A percentile compares a stretch with the other conserved stretches of the same genome.
Conservation (phyloP, 2,329 filamentous ascomycete species). For the Cucurbitaria berberidis region DNA sequence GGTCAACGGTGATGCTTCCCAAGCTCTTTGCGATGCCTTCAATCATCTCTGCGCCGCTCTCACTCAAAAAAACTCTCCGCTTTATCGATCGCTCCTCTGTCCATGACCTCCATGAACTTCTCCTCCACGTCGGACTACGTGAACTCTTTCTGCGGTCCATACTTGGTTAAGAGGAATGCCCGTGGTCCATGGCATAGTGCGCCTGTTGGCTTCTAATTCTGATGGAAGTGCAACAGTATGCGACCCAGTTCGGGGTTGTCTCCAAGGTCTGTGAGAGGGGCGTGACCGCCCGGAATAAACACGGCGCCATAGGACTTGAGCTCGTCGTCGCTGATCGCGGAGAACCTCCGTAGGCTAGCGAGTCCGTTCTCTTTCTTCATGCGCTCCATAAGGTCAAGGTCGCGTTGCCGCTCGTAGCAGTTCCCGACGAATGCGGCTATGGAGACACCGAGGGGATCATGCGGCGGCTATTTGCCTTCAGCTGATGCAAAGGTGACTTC, state of each 20-base stretch:
- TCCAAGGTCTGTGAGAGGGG: constrained; percentile 52
- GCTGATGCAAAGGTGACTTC: constrained; percentile 57
- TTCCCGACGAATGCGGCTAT: constrained; percentile 55
- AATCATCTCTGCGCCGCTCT: constrained; percentile 54
- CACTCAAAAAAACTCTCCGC: constrained; percentile 48
- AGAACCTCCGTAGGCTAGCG: constrained; percentile 46
- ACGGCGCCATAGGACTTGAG: constrained; percentile 49
- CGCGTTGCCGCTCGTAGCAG: constrained; percentile 52
- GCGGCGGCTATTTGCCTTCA: constrained; percentile 49
- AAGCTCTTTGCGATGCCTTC: constrained; percentile 49
- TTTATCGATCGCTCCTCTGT: constrained; percentile 52
- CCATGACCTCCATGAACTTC: constrained; percentile 54
- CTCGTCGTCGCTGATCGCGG: constrained; percentile 50
- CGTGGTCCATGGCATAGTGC: constrained; percentile 57
- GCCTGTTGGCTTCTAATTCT: constrained; percentile 51
- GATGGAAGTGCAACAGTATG: constrained; percentile 52
- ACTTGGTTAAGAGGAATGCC: constrained; percentile 53
- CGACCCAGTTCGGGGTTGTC: constrained; percentile 52
- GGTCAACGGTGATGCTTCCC: constrained; percentile 52
- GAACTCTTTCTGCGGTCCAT: constrained; percentile 44
- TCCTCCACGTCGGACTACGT: constrained; percentile 57
- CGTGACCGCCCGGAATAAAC: constrained; percentile 56
- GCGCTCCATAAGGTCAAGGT: constrained; percentile 50
- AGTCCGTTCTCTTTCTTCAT: constrained; percentile 57
- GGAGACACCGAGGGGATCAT: constrained; percentile 52